Evolutionary conservation across 495 filamentous ascomycete species (phyloP).

Genomic region (Aspergillus sclerotioniger): DNA sequence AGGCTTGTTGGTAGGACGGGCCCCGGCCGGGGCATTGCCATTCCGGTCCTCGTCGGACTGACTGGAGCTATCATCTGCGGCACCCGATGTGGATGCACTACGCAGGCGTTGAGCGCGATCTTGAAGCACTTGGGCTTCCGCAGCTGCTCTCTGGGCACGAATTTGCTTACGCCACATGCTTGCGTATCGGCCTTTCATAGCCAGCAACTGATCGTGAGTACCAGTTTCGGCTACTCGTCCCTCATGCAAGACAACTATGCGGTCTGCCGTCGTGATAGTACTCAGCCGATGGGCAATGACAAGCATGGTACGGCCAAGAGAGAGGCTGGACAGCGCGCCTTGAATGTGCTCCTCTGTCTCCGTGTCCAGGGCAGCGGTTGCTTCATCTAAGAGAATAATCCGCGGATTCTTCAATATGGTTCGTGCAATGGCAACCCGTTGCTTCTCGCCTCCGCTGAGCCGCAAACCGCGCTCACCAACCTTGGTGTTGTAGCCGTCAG

Average conservation of each 20-base stretch:
- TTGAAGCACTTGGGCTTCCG: conserved; percentile 62
- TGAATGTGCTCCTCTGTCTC: conserved; percentile 98
- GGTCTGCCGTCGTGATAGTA: conserved; percentile 91
- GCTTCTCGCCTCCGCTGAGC: conserved; percentile 93
- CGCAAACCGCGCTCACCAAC: conserved; percentile 93
- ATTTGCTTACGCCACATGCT: conserved; percentile 98
- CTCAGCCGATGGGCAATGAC: conserved; percentile 87
- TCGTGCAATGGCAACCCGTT: conserved; percentile 93
- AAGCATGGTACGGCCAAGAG: conserved; percentile 79
- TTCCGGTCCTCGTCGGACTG: conserved; percentile 53
- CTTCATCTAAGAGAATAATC: conserved; percentile 95
- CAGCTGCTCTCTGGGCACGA: conserved; percentile 77
- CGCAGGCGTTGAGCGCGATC: conserved; percentile 47
- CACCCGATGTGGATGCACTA: conserved; percentile 35
- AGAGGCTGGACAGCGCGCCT: conserved; percentile 73
- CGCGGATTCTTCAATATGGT: conserved; percentile 95
- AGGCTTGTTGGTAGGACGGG: conserved; percentile 17
- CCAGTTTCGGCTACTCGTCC: conserved; percentile 82
- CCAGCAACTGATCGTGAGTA: conserved; percentile 81
- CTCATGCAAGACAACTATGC: conserved; percentile 87
- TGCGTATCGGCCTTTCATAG: conserved; percentile 73
- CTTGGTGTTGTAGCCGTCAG: conserved; percentile 86
- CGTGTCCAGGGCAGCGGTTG: conserved; percentile 91
- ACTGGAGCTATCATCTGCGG: conserved; percentile 51
- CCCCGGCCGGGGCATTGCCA: conserved; percentile 27